Evolutionary conservation across 2,329 filamentous ascomycete genomes (phyloP), one percentile per base, ranked within the genome.

Genomic region (Cyphellophora europaea): DNA sequence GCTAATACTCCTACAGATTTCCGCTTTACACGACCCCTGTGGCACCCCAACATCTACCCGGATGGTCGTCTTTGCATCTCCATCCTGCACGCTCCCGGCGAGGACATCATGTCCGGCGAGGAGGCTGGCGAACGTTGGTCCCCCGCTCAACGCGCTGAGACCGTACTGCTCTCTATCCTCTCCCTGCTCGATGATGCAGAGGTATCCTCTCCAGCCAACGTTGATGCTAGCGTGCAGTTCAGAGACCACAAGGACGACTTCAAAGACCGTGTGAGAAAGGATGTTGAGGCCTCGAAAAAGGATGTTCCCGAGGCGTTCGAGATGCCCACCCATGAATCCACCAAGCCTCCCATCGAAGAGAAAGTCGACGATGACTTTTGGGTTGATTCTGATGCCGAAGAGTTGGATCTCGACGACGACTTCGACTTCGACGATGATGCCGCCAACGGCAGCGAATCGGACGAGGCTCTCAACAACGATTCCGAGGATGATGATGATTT

Each of bases 51-150:
- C 58, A 79, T 98, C 53, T 96, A 96, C 63, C 64, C 77, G 5
- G 84, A 95, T 57, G 89, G 89, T 50, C 80, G 80, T 48, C 73
- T 96, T 29, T 96, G 91, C 67, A 96, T 98, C 56, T 95, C 88
- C 30, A 98, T 98, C 52, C 77, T 98, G 8, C 89, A 98, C 60
- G 74, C 77, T 12, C 87, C 91, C 0, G 91, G 91, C 47, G 86
- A 95, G 42, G 89, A 96, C 54, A 76, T 82, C 49, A 89, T 88
- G 69, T 94, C 88, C 0, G 91, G 91, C 42, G 89, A 96, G 61
- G 63, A 74, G 25, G 89, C 91, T 5, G 82, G 80, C 39, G 91
- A 96, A 63, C 82, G 89, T 38, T 98, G 89, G 89, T 87, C 85
- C 5, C 88, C 91, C 1, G 78, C 91, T 3, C 89, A 96, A 58